A percentile compares a stretch with the other conserved stretches of the same genome.
Conservation (phyloP, 176 grass and related monocot species). For the Ensete glaucum region DNA sequence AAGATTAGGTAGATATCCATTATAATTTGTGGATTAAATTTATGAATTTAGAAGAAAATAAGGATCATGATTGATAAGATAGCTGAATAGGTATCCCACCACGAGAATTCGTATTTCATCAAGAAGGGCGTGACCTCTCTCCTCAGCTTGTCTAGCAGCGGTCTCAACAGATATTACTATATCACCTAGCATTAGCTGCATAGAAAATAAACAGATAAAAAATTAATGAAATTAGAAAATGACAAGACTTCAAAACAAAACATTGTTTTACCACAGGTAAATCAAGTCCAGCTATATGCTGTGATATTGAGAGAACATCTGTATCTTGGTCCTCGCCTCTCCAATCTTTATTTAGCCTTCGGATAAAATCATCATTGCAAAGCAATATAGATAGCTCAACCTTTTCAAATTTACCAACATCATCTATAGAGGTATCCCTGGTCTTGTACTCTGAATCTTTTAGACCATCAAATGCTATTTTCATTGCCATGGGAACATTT, state of each 20-base stretch:
- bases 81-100: conserved; percentile 28
- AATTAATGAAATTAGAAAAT: conserved; percentile 7
- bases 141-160: conserved; percentile 82
- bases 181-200: conserved; percentile 79
- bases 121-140: conserved; percentile 75
- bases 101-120: conserved; percentile 80
- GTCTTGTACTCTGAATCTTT: conserved; percentile 67
- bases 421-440: conserved; percentile 56
- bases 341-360: conserved; percentile 66
- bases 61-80: background rate
- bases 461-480: conserved; percentile 81
- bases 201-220: conserved; percentile 24
- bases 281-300: conserved; percentile 57
- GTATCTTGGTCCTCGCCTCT: conserved; percentile 48
- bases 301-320: conserved; percentile 69
- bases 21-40: background rate
- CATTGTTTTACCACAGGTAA: conserved; percentile 57
- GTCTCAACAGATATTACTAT: conserved; percentile 90
- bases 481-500: conserved; percentile 90
- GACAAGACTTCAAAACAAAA: conserved; percentile 18
- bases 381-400: conserved; percentile 69
- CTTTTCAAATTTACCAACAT: conserved; percentile 71
- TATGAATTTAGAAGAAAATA: background rate
- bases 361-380: conserved; percentile 62
- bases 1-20: background rate